phyloP scores from a whole-genome alignment of 305 asterid species.

The Rubia balearica region DNA sequence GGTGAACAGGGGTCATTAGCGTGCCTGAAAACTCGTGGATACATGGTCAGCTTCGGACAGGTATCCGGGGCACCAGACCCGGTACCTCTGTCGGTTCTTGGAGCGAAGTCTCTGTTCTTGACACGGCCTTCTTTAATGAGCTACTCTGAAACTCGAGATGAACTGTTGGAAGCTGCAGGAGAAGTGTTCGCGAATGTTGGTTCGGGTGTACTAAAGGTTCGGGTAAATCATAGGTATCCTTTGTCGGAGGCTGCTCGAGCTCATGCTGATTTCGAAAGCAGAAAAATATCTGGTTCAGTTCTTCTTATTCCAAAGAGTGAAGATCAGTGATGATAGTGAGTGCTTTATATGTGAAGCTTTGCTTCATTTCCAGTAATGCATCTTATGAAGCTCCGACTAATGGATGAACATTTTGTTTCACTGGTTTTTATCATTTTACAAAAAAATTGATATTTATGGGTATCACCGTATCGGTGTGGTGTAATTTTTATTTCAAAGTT shows the following conservation, averaged over 20 bases:
- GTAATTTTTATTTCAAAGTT: too few relatives aligned
- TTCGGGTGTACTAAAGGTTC: constrained; percentile 51
- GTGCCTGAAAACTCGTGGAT: constrained; percentile 69
- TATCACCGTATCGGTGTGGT: too few relatives aligned
- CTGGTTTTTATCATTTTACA: too few relatives aligned
- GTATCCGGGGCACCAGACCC: constrained; percentile 74
- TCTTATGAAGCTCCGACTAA: too few relatives aligned
- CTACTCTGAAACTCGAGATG: constrained; percentile 48
- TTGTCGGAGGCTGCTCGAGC: constrained; percentile 75
- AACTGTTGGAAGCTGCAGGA: constrained; percentile 57
- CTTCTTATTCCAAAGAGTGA: constrained; percentile 52
- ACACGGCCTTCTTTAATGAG: constrained; percentile 70
- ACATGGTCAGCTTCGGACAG: constrained; percentile 87
- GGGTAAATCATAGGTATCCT: constrained; percentile 59
- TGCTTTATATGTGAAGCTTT: too few relatives aligned
- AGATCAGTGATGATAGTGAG: constrained; percentile 5
- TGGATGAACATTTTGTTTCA: too few relatives aligned
- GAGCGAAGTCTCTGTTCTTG: constrained; percentile 63
- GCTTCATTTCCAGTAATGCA: too few relatives aligned
- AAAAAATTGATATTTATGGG: too few relatives aligned
- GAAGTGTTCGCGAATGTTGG: constrained; percentile 56
- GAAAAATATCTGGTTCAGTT: constrained; percentile 69
- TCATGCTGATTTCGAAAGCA: constrained; percentile 63
- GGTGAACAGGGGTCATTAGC: constrained; percentile 69
- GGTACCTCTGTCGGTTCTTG: constrained; percentile 48